Evolutionary conservation across 495 filamentous ascomycete species (phyloP), one percentile per base, ranked within the genome.

Genomic region (Aspergillus cavernicola): DNA sequence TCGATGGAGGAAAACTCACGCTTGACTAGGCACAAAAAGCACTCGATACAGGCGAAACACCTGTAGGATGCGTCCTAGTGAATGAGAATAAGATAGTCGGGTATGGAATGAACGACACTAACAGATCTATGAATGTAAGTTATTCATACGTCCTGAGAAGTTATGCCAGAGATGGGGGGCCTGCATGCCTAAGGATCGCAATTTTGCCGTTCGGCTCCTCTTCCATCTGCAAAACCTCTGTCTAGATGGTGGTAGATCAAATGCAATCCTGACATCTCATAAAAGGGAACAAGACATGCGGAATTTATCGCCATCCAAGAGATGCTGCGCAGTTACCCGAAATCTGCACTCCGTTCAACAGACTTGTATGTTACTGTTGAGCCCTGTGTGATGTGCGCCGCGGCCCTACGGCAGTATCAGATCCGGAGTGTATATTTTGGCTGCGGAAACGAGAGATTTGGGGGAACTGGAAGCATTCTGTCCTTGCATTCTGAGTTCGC

Each of bases 361-460:
- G 84, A 86, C 60, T 80, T 97, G 24, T 98, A 98, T 66, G 93
- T 98, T 28, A 97, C 93, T 0, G 92, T 97, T 43, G 93, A 98
- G 66, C 93, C 93, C 2, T 98, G 93, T 66, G 85, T 98, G 61
- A 98, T 98, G 93, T 98, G 93, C 63, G 92, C 93, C 2, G 90
- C 89, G n/a, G 80, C 91, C 23, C 78, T 98, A 26, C 84, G 88
- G 24, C 95, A 97, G 66, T 82, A 90, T 46, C 76, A 80, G 6
- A 86, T 98, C 62, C 78, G 85, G 48, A 82, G 80, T 46, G 93
- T 97, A 2, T 97, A 88, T 69, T 97, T 88, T 67, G 95, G 93
- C n/a, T 95, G 90, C 53, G 76, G 83, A 40, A 98, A 98, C 72
- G 93, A 97, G 61, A 85, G 92, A 39, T 98, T 98, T 73, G 93